A percentile compares a stretch with the other conserved stretches of the same genome.
Conservation (phyloP, 768 basidiomycete species). For the Lactifluus volemus region DNA sequence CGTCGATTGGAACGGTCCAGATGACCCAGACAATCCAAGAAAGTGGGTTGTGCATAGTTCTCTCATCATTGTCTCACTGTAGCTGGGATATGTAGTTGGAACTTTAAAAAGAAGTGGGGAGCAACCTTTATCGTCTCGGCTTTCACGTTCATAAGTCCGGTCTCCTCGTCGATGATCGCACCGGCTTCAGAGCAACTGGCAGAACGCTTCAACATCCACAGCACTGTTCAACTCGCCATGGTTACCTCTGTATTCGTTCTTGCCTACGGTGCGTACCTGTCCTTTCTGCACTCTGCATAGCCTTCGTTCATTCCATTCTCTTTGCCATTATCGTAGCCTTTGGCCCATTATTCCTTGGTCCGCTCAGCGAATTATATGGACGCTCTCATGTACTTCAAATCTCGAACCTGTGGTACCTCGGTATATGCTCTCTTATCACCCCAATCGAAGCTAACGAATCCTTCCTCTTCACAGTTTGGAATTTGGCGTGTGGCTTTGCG, state of each 20-base stretch:
- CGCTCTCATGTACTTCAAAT: conserved; percentile 52
- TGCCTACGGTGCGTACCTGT: conserved; percentile 42
- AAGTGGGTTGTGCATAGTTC: neutral
- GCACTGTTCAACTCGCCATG: conserved; percentile 40
- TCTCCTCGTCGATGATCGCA: conserved; percentile 69
- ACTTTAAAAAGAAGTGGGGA: conserved; percentile 17
- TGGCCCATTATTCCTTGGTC: conserved; percentile 42
- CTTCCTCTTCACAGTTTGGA: conserved; percentile 37
- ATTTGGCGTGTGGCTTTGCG: conserved; percentile 50
- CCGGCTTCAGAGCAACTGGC: conserved; percentile 50
- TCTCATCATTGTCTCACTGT: neutral
- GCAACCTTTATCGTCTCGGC: conserved; percentile 50
- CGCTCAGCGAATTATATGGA: conserved; percentile 65
- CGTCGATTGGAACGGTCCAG: conserved; percentile 16
- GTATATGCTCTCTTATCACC: conserved; percentile 27
- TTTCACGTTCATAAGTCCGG: conserved; percentile 57
- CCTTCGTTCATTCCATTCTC: neutral
- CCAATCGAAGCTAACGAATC: neutral
- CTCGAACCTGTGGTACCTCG: conserved; percentile 59
- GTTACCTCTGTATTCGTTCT: conserved; percentile 41
- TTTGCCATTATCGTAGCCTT: conserved; percentile 31
- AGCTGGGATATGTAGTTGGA: conserved; percentile 4
- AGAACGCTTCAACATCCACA: conserved; percentile 46
- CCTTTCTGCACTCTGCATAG: neutral
- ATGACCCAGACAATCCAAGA: conserved; percentile 13